phyloP scores from a whole-genome alignment of 352 stramenopile genomes.

The Phytophthora pisi region DNA sequence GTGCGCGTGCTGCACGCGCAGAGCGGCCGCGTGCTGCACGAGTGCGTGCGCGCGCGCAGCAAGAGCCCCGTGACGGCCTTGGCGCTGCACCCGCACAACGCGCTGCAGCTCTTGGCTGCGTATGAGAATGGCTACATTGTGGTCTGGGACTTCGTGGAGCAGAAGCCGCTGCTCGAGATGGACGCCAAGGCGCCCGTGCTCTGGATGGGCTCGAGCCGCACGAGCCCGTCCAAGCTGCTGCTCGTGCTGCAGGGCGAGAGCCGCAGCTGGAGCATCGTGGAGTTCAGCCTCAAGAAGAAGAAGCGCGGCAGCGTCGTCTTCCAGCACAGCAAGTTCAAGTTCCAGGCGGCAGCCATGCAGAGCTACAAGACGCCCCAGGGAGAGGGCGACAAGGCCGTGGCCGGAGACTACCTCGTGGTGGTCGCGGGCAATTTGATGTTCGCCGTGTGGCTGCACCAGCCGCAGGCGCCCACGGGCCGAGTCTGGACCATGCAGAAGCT shows the following conservation, averaged over 20 bases:
- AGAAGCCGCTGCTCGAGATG: slow-evolving; percentile 66
- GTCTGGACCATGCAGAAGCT: slow-evolving; percentile 47
- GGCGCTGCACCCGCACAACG: slow-evolving; percentile 73
- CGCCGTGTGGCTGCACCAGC: slow-evolving; percentile 43
- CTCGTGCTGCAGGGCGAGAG: slow-evolving; percentile 48
- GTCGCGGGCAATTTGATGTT: slow-evolving; percentile 44
- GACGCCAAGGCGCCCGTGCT: slow-evolving; percentile 51
- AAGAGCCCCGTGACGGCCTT: slow-evolving; percentile 50
- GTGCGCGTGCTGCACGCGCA: slow-evolving; percentile 73
- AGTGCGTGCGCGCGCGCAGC: slow-evolving; percentile 50
- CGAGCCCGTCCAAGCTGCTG: slow-evolving; percentile 64
- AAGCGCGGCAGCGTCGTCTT: slow-evolving; percentile 49
- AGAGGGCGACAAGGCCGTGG: background rate
- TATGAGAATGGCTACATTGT: slow-evolving; percentile 73
- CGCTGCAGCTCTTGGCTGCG: slow-evolving; percentile 67
- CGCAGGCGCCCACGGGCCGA: slow-evolving; percentile 31
- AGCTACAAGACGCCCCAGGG: slow-evolving; percentile 43
- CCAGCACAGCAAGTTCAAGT: slow-evolving; percentile 50
- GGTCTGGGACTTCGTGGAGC: slow-evolving; percentile 80
- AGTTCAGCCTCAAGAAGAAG: slow-evolving; percentile 83
- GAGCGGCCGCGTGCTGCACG: slow-evolving; percentile 78
- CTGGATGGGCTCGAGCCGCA: slow-evolving; percentile 73
- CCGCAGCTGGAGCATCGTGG: slow-evolving; percentile 53
- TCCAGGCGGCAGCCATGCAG: slow-evolving; percentile 58
- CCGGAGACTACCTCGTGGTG: slow-evolving; percentile 59